phyloP scores from a whole-genome alignment of 768 basidiomycete species.

The Tulasnella sp. region DNA sequence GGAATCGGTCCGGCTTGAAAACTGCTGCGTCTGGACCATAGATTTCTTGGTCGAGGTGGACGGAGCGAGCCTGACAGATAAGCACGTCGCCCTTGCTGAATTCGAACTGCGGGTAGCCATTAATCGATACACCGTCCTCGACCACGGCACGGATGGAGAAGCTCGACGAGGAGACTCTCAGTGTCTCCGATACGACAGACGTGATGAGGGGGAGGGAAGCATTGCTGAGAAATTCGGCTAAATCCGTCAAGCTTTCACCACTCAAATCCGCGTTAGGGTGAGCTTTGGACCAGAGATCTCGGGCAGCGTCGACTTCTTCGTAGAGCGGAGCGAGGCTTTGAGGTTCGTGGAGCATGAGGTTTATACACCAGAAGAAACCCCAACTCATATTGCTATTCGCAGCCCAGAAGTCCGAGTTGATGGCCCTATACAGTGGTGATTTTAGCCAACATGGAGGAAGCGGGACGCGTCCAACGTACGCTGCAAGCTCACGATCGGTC shows the following conservation, averaged over 20 bases:
- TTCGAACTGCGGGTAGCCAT: slow-evolving; percentile 15
- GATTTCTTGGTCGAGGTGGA: slow-evolving; percentile 9
- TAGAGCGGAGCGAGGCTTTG: not conserved
- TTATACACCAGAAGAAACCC: slow-evolving; percentile 21
- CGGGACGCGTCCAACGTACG: not conserved
- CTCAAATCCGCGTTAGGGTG: not conserved
- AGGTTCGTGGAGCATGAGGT: slow-evolving; percentile 15
- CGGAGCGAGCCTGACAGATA: slow-evolving; percentile 15
- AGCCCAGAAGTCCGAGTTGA: slow-evolving; percentile 28
- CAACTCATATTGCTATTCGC: slow-evolving; percentile 28
- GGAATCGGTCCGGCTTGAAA: slow-evolving; percentile 21
- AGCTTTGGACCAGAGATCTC: not conserved
- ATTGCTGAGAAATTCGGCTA: not conserved
- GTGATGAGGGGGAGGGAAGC: slow-evolving; percentile 13
- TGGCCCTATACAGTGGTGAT: not conserved
- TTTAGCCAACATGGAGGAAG: not conserved
- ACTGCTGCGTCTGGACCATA: not conserved
- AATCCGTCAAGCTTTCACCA: not conserved
- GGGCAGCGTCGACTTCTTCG: slow-evolving; percentile 15
- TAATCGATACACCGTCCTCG: not conserved
- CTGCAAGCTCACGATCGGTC: slow-evolving; percentile 1
- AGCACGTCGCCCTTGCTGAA: slow-evolving; percentile 18
- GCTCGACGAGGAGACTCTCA: slow-evolving; percentile 9
- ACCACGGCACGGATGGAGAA: slow-evolving; percentile 15
- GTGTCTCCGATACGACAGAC: not conserved